phyloP scores from a whole-genome alignment of 2,329 filamentous ascomycete genomes.

The Davidsoniella neocaledoniae region DNA sequence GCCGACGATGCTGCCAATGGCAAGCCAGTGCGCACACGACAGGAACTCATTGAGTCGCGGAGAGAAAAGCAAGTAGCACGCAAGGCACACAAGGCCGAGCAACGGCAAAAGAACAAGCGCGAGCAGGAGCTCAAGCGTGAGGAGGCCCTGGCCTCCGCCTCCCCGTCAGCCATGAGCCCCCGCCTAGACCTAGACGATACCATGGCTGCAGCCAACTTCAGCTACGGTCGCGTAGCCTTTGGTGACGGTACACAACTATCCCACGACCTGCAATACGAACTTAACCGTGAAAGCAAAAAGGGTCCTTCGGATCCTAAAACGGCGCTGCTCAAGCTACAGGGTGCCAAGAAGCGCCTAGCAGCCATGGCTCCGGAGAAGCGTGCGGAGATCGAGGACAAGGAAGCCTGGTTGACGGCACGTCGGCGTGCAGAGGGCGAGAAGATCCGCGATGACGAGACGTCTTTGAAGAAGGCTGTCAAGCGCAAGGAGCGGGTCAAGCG shows the following conservation, averaged over 20 bases:
- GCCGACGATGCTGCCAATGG: conserved; percentile 63
- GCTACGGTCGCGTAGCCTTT: conserved; percentile 85
- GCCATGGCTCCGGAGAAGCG: conserved; percentile 65
- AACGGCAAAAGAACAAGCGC: conserved; percentile 58
- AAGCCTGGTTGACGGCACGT: conserved; percentile 81
- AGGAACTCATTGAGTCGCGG: conserved; percentile 81
- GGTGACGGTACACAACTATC: conserved; percentile 69
- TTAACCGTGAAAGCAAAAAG: conserved; percentile 44
- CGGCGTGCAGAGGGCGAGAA: conserved; percentile 79
- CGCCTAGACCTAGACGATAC: conserved; percentile 31
- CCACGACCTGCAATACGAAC: conserved; percentile 47
- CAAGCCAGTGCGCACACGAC: conserved; percentile 65
- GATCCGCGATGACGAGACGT: conserved; percentile 66
- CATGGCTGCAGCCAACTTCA: conserved; percentile 39
- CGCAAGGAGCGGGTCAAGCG: conserved; percentile 78
- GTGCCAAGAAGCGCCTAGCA: conserved; percentile 66
- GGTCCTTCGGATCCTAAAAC: conserved; percentile 74
- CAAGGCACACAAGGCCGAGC: conserved; percentile 76
- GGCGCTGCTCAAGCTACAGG: conserved; percentile 70
- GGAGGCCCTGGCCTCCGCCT: conserved; percentile 45
- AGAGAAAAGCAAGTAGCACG: conserved; percentile 75
- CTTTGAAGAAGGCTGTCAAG: conserved; percentile 90
- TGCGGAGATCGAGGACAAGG: conserved; percentile 79
- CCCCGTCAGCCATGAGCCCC: conserved; percentile 41
- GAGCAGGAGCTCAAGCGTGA: conserved; percentile 57